These are phyloP conservation scores for Peterozyma toletana DNA, from an alignment of 805 yeast genomes.

Conservation along the genomic window DNA sequence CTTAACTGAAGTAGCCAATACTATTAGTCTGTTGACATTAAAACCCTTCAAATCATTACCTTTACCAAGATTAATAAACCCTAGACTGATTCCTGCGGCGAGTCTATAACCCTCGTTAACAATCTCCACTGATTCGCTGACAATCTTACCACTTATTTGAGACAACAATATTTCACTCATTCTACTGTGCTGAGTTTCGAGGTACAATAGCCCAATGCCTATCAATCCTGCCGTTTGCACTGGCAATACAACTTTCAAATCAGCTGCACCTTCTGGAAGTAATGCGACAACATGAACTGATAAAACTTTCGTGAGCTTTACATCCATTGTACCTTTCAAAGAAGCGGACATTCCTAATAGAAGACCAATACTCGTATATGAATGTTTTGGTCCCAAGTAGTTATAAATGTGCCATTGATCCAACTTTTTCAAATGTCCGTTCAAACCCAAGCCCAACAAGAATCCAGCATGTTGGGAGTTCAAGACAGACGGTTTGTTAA, in stretches of 20 bases:
- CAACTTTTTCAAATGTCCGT: conserved; percentile 74
- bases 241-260: conserved; percentile 70
- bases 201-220: conserved; percentile 82
- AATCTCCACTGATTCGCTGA: conserved; percentile 45
- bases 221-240: conserved; percentile 90
- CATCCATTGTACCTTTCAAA: conserved; percentile 72
- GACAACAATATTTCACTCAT: conserved; percentile 75
- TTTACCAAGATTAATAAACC: conserved; percentile 74
- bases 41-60: conserved; percentile 56
- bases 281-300: conserved; percentile 91
- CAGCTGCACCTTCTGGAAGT: conserved; percentile 85
- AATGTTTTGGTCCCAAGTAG: conserved; percentile 83
- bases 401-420: conserved; percentile 98
- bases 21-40: conserved; percentile 49
- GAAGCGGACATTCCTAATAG: conserved; percentile 92
- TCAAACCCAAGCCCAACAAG: conserved; percentile 82
- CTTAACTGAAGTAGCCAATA: conserved; percentile 50
- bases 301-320: conserved; percentile 80
- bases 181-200: conserved; percentile 72
- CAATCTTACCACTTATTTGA: conserved; percentile 53
- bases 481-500: conserved; percentile 65
- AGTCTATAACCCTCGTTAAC: conserved; percentile 76
- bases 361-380: conserved; percentile 78
- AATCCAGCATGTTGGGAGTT: conserved; percentile 92
- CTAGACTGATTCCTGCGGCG: conserved; percentile 85